Evolutionary conservation across 2,329 filamentous ascomycete genomes (phyloP), one percentile per base, ranked within the genome.

Genomic region (Torrubiellomyces zombiae): DNA sequence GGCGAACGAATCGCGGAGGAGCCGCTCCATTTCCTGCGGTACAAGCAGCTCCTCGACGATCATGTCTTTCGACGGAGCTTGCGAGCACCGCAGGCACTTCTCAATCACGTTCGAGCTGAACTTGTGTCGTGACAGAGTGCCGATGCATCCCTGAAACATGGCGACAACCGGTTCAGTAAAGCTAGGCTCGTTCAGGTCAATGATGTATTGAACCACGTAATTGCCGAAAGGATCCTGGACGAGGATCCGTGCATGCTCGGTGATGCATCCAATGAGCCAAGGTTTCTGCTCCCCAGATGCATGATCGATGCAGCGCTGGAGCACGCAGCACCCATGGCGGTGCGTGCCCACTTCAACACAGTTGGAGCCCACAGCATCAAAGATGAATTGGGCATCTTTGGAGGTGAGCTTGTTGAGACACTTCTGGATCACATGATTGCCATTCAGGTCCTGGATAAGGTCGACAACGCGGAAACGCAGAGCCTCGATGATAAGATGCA

Each of bases 91-190:
- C 30, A 95, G 58, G 42, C 79, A 85, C 51, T 98, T 98, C 59
- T 98, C 89, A 34, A 98, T 86, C 29, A 98, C 89, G 40, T 98
- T 98, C 43, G 89, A 95, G 56, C 83, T 94, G 59, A 98, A 98
- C 55, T 98, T 98, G 59, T 98, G 89, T 48, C 83, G 85, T 5
- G 89, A 95, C 10, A 67, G 67, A 52, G 51, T 66, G 43, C 48
- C 77, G 58, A 69, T 80, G 60, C 63, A 64, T 39, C 76, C 76
- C 28, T 66, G 58, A 58, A 98, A 94, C 43, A 74, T 75, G 26
- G 65, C 59, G 32, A 91, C 89, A 20, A 98, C 63, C 4, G 86
- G 86, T 42, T 89, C 78, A 1, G 86, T 94, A 54, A 93, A 94
- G 38, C 61, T 62, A 9, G 76, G 63, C 45, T 98, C 83, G 37